phyloP scores from a whole-genome alignment of 2,329 filamentous ascomycete genomes.

The Cercospora brassicicola region DNA sequence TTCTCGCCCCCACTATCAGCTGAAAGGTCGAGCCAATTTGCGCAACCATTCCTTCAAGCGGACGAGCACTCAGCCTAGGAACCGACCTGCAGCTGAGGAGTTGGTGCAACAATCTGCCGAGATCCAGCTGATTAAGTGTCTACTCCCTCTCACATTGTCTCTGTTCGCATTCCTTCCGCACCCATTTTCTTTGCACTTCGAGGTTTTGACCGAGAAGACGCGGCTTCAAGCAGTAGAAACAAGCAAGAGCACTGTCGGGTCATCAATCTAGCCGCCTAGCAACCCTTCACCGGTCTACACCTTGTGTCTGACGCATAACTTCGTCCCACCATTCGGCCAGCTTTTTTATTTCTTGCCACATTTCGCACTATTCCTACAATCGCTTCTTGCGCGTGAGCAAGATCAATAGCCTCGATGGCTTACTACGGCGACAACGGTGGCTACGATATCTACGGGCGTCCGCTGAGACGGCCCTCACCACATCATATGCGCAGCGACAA shows the following conservation, averaged over 20 bases:
- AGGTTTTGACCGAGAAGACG: background rate
- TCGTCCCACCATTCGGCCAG: background rate
- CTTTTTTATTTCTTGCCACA: background rate
- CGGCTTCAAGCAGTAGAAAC: background rate
- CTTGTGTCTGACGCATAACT: conserved; percentile 8
- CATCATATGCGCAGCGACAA: conserved; percentile 27
- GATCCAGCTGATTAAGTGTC: conserved; percentile 14
- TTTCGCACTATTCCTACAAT: background rate
- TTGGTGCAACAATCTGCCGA: conserved; percentile 11
- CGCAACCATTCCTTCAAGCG: background rate
- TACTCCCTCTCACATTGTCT: background rate
- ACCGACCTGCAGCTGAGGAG: conserved; percentile 11
- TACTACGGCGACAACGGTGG: conserved; percentile 31
- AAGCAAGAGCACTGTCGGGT: background rate
- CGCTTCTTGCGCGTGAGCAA: background rate
- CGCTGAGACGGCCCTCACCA: conserved; percentile 24
- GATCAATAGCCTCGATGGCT: conserved; percentile 11
- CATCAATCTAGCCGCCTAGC: conserved; percentile 3
- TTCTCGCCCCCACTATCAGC: background rate
- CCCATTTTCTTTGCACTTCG: background rate
- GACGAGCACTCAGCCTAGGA: conserved; percentile 1
- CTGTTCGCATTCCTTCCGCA: background rate
- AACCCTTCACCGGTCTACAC: conserved; percentile 16
- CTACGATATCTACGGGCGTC: conserved; percentile 25
- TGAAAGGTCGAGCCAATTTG: background rate